These are phyloP conservation scores for Collybiopsis luxurians DNA, from an alignment of 768 basidiomycete species.

Conservation along the genomic window DNA sequence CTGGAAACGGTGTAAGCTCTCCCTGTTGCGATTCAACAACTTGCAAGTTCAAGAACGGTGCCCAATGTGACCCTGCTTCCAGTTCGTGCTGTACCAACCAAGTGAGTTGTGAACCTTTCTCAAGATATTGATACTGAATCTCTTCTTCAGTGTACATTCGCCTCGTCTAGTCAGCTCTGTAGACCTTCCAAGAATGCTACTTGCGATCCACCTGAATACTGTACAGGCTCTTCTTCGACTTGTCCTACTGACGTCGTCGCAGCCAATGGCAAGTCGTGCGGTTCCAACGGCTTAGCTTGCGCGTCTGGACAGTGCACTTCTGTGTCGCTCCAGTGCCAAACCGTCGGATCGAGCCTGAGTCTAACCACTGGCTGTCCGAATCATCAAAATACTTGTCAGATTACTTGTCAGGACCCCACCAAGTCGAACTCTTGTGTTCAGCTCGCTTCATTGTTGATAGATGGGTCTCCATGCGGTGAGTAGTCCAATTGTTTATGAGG, in stretches of 20 bases:
- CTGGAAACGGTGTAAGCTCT: conserved; percentile 56
- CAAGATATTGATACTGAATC: neutral
- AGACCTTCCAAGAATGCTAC: conserved; percentile 58
- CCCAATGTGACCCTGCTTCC: conserved; percentile 78
- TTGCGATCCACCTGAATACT: conserved; percentile 74
- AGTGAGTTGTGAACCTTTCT: neutral
- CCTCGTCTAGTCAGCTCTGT: conserved; percentile 67
- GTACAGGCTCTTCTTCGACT: conserved; percentile 68
- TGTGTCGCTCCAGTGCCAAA: conserved; percentile 68
- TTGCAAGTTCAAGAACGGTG: conserved; percentile 70
- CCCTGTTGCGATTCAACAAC: conserved; percentile 72
- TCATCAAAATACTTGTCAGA: conserved; percentile 66
- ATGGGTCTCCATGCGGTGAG: conserved; percentile 83
- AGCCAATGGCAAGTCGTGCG: conserved; percentile 71
- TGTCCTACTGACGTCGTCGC: conserved; percentile 67
- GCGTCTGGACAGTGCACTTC: conserved; percentile 82
- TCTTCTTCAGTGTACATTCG: conserved; percentile 58
- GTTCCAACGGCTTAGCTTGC: conserved; percentile 60
- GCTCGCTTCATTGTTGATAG: conserved; percentile 67
- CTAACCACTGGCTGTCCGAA: conserved; percentile 65
- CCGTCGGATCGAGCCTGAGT: conserved; percentile 68
- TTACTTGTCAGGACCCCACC: conserved; percentile 76
- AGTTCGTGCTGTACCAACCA: conserved; percentile 67
- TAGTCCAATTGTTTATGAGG: conserved; percentile 13
- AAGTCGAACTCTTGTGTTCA: conserved; percentile 60